phyloP scores from a whole-genome alignment of 495 filamentous ascomycete genomes.

The Aspergillus sclerotioniger region DNA sequence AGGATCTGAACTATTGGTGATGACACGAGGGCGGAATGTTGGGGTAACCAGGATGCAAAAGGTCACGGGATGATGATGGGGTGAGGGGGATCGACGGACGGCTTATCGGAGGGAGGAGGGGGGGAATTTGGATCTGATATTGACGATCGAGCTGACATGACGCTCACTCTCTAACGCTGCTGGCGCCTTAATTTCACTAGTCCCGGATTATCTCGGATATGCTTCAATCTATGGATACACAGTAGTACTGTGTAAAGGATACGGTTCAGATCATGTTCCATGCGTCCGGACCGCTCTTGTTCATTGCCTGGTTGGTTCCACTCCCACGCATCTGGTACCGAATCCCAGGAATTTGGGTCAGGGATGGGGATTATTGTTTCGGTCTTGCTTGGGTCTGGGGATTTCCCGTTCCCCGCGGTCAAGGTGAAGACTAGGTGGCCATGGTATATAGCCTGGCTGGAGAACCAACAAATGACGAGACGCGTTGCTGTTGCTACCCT shows the following conservation, averaged over 20 bases:
- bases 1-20: background rate
- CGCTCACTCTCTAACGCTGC: background rate
- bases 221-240: too few species aligned
- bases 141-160: background rate
- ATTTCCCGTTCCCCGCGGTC: background rate
- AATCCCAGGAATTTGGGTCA: background rate
- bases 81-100: slow-evolving; percentile 14
- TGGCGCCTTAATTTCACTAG: background rate
- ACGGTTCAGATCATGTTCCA: background rate
- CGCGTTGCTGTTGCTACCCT: background rate
- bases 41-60: background rate
- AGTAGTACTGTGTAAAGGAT: background rate
- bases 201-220: background rate
- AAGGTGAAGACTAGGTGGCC: background rate
- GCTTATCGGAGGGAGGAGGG: background rate
- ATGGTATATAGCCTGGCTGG: background rate
- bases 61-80: slow-evolving; percentile 6
- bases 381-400: background rate
- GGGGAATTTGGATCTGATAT: background rate
- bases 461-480: background rate
- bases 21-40: background rate
- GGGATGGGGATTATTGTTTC: background rate
- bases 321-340: background rate
- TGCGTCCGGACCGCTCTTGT: background rate
- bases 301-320: background rate